These are phyloP conservation scores for Colletotrichum orbiculare DNA, from an alignment of 2,329 filamentous ascomycete genomes.

Conservation along the genomic window DNA sequence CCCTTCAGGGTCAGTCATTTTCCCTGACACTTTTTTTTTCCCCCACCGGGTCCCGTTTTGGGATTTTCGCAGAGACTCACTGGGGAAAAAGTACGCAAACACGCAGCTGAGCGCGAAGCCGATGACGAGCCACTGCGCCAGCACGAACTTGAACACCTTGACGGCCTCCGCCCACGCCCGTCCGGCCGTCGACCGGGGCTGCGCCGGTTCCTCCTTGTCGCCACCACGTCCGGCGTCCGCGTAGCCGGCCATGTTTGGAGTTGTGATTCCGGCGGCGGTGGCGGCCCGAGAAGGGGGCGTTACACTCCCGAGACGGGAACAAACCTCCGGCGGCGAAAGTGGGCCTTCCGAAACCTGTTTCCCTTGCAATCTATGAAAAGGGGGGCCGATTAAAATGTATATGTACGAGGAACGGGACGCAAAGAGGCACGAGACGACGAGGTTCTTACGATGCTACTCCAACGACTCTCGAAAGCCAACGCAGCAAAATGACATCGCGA, in stretches of 20 bases:
- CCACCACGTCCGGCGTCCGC: not conserved
- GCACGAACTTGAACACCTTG: constrained; percentile 48
- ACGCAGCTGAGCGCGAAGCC: constrained; percentile 67
- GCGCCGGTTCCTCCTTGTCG: not conserved
- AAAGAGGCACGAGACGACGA: too few relatives aligned
- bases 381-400: too few relatives aligned
- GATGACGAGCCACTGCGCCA: constrained; percentile 73
- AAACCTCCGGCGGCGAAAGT: too few relatives aligned
- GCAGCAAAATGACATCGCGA: too few relatives aligned
- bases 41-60: not conserved
- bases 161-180: constrained; percentile 12
- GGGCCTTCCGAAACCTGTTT: too few relatives aligned
- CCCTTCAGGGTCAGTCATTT: not conserved
- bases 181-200: not conserved
- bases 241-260: constrained; percentile 19
- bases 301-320: not conserved
- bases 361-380: too few relatives aligned
- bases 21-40: not conserved
- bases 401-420: too few relatives aligned
- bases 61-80: constrained; percentile 43
- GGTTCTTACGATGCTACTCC: too few relatives aligned
- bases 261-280: not conserved
- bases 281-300: not conserved
- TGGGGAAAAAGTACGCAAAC: constrained; percentile 55
- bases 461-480: too few relatives aligned